Conservation (phyloP, 169 alveolate genomes). For the Babesia bigemina region DNA sequence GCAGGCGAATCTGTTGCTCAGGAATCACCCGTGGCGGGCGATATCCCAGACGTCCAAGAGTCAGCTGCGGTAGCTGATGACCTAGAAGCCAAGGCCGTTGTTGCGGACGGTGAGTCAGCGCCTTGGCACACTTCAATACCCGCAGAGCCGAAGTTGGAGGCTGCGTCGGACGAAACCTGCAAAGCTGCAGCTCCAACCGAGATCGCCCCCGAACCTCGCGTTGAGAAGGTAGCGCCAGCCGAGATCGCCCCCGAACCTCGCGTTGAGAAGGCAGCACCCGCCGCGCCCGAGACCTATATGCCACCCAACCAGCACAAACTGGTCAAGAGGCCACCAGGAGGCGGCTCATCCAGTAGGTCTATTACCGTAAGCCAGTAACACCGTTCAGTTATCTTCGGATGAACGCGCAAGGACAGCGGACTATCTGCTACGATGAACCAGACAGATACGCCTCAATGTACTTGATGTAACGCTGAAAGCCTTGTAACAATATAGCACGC, state of each 20-base stretch:
- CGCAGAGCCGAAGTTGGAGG: not conserved
- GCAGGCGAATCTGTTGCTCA: no score
- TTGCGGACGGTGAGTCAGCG: no score
- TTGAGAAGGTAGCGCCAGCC: no score
- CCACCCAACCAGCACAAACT: not conserved
- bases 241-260: not conserved
- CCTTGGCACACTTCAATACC: not conserved
- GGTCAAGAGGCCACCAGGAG: slow-evolving; percentile 75
- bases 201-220: not conserved
- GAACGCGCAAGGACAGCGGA: not conserved
- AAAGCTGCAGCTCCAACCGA: not conserved
- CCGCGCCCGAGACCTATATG: not conserved
- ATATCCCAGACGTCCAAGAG: no score
- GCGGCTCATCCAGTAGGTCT: slow-evolving; percentile 74
- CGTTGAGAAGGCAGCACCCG: no score
- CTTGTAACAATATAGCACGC: not conserved
- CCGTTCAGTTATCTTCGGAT: slow-evolving; percentile 31
- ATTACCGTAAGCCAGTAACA: not conserved
- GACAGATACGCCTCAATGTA: not conserved
- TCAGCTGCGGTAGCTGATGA: no score
- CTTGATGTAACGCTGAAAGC: not conserved
- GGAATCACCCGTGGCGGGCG: no score
- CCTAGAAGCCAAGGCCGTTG: no score
- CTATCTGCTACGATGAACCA: no score
- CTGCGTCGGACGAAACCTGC: not conserved